Evolutionary conservation across 2,329 filamentous ascomycete genomes (phyloP).

Genomic region (Pseudodiploospora longispora): DNA sequence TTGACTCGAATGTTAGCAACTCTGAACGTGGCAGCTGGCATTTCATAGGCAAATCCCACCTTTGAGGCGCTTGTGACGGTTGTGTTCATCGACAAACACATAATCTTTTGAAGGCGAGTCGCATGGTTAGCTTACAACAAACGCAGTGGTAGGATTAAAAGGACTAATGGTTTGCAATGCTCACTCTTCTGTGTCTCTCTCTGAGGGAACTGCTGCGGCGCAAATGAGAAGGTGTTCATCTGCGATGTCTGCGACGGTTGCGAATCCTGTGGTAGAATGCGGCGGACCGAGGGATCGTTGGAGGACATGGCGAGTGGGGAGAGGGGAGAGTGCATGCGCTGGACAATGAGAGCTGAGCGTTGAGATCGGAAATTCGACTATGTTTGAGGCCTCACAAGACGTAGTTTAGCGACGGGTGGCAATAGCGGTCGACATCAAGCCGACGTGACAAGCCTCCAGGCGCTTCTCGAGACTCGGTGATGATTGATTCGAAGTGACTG

Average conservation of each 20-base stretch:
- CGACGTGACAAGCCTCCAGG: slow-evolving; percentile 1
- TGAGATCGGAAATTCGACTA: too few relatives aligned
- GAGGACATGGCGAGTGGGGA: slow-evolving; percentile 44
- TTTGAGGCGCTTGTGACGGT: slow-evolving; percentile 93
- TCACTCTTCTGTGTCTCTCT: slow-evolving; percentile 80
- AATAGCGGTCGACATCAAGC: slow-evolving; percentile 5
- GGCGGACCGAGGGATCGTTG: slow-evolving; percentile 51
- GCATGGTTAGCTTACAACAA: slow-evolving; percentile 4
- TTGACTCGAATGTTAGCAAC: slow-evolving; percentile 2
- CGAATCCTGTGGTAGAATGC: slow-evolving; percentile 54
- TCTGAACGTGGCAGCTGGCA: not conserved
- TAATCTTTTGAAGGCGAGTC: slow-evolving; percentile 55
- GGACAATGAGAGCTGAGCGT: not conserved
- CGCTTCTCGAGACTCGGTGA: slow-evolving; percentile 1
- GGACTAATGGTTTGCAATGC: slow-evolving; percentile 17
- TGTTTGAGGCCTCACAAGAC: not conserved
- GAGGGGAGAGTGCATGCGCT: not conserved
- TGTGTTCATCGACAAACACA: slow-evolving; percentile 98
- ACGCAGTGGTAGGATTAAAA: not conserved
- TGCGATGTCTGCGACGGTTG: slow-evolving; percentile 37
- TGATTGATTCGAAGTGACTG: too few relatives aligned
- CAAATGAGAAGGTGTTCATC: slow-evolving; percentile 69
- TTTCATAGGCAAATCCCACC: slow-evolving; percentile 42
- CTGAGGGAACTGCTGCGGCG: slow-evolving; percentile 46
- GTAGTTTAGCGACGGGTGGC: slow-evolving; percentile 1